These are phyloP conservation scores for Pyrus betulifolia DNA, from an alignment of 306 rosid species.

Conservation along the genomic window DNA sequence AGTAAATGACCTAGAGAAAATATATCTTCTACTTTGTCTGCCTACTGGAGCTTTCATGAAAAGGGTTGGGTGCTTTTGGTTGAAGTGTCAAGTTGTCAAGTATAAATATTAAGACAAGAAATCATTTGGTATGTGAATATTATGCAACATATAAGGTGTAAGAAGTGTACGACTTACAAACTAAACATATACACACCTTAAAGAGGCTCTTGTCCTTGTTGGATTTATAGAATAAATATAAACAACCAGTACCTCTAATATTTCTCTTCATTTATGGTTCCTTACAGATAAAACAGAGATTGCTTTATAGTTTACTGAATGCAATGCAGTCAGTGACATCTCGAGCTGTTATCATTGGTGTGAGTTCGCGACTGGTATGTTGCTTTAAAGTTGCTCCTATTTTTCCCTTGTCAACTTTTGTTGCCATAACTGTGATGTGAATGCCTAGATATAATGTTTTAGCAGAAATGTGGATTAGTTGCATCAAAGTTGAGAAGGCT, in stretches of 20 bases:
- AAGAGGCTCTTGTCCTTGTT: not conserved
- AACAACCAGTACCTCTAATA: not conserved
- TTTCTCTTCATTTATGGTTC: constrained; percentile 7
- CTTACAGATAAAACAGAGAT: constrained; percentile 76
- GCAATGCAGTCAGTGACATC: constrained; percentile 89
- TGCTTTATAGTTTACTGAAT: constrained; percentile 88
- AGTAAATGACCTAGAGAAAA: not conserved
- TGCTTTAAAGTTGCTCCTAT: constrained; percentile 1
- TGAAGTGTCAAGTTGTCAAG: not conserved
- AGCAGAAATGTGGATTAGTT: not conserved
- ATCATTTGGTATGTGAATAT: not conserved
- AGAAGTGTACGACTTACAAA: not conserved
- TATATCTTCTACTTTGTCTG: not conserved
- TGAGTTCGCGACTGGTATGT: constrained; percentile 79
- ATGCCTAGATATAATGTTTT: not conserved
- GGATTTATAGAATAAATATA: not conserved
- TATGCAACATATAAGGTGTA: not conserved
- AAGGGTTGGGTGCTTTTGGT: not conserved
- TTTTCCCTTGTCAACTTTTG: not conserved
- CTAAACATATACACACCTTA: not conserved
- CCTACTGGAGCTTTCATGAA: not conserved
- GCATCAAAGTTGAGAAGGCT: not conserved
- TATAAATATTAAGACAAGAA: not conserved
- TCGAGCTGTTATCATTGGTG: constrained; percentile 85
- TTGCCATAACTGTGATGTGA: no score